These are phyloP conservation scores for Citrus medica DNA, from an alignment of 345 rosid species.

Conservation along the genomic window DNA sequence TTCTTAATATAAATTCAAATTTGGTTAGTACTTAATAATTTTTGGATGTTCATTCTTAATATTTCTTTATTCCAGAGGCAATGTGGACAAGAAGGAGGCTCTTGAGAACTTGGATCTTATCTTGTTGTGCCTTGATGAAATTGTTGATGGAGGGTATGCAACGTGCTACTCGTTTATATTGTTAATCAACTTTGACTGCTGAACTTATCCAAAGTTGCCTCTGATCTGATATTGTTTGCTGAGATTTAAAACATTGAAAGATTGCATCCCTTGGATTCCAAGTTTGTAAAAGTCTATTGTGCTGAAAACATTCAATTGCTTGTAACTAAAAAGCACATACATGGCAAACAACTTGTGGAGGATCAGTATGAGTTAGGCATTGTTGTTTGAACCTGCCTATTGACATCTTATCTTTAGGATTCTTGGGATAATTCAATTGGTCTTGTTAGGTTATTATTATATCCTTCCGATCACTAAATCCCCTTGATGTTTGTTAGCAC, in stretches of 20 bases:
- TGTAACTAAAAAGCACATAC: neutral
- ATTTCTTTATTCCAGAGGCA: conserved; percentile 47
- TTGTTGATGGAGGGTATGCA: conserved; percentile 75
- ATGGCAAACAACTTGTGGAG: neutral
- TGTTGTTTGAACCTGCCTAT: neutral
- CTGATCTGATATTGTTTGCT: neutral
- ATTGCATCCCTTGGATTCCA: neutral
- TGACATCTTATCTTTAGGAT: neutral
- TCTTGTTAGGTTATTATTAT: neutral
- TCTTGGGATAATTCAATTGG: neutral
- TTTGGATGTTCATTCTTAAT: conserved; percentile 1
- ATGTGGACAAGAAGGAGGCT: conserved; percentile 77
- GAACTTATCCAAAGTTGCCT: neutral
- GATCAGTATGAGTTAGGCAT: neutral
- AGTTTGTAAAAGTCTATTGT: neutral
- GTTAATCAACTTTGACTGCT: neutral
- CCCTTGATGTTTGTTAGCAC: neutral
- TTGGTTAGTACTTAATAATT: neutral
- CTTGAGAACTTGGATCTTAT: conserved; percentile 78
- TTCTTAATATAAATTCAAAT: neutral
- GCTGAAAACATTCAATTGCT: neutral
- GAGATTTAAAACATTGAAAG: neutral
- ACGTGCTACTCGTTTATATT: neutral
- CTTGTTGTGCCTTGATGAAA: conserved; percentile 76
- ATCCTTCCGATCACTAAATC: neutral